Conservation (phyloP, 805 yeast species). For the Sugiyamaella boreocaroliniensis region DNA sequence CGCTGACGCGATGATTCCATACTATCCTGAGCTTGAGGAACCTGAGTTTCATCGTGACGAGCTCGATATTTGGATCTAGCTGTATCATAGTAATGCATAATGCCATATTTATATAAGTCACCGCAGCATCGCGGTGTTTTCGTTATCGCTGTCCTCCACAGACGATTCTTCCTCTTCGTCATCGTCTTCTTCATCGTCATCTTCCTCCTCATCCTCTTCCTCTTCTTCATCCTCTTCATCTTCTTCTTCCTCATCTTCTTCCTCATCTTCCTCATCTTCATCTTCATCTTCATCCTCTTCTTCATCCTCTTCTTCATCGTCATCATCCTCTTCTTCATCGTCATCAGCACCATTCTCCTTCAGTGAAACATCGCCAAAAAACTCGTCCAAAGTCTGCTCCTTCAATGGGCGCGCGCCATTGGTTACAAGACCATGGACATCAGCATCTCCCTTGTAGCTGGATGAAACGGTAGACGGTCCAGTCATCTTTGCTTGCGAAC, state of each 20-base stretch:
- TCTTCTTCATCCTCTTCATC: constrained; percentile 31
- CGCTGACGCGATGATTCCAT: constrained; percentile 73
- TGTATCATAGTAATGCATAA: constrained; percentile 1
- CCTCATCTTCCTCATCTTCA: constrained; percentile 26
- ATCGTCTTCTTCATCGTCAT: constrained; percentile 25
- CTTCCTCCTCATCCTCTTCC: constrained; percentile 31
- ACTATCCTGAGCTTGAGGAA: constrained; percentile 48
- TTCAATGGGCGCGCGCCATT: background rate
- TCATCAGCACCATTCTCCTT: constrained; percentile 22
- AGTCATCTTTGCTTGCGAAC: background rate
- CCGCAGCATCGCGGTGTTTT: constrained; percentile 2
- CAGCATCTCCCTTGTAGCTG: background rate
- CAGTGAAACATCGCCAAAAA: constrained; percentile 49
- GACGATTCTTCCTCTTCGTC: constrained; percentile 17
- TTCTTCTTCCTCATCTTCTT: constrained; percentile 28
- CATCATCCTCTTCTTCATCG: constrained; percentile 24
- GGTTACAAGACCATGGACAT: constrained; percentile 1
- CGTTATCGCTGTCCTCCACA: constrained; percentile 5
- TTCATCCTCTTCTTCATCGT: constrained; percentile 27
- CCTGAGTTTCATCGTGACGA: constrained; percentile 40
- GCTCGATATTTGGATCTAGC: constrained; percentile 40
- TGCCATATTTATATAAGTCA: background rate
- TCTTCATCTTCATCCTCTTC: constrained; percentile 28
- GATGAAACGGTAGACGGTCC: background rate
- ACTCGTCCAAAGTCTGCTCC: constrained; percentile 78